Conservation (phyloP, 2,329 filamentous ascomycete species). For the Westerdykella ornata region DNA sequence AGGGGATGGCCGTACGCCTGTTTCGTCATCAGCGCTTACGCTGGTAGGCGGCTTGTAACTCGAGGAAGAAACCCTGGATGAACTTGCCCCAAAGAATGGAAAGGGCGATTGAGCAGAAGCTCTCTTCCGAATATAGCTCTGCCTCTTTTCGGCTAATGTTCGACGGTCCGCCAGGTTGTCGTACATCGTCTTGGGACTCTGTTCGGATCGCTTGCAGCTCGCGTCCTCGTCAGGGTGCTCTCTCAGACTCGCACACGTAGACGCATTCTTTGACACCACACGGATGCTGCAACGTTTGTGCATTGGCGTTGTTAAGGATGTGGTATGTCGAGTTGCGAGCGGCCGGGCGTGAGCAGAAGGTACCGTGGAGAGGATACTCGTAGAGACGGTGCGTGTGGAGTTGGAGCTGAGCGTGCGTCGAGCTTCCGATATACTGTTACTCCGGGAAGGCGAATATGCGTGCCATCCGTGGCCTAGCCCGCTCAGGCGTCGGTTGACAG, state of each 20-base stretch:
- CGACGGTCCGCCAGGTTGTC: constrained; percentile 27
- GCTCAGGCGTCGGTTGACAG: constrained; percentile 27
- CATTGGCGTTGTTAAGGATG: constrained; percentile 22
- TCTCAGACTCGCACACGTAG: constrained; percentile 27
- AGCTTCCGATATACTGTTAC: constrained; percentile 20
- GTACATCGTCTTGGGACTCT: constrained; percentile 26
- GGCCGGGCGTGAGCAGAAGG: constrained; percentile 36
- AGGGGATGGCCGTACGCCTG: constrained; percentile 1
- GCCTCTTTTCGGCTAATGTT: constrained; percentile 28
- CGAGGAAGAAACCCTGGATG: constrained; percentile 26
- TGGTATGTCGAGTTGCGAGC: constrained; percentile 17
- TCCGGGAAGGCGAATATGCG: constrained; percentile 24
- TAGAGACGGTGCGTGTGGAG: constrained; percentile 36
- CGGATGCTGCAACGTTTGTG: constrained; percentile 38
- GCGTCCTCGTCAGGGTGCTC: constrained; percentile 37
- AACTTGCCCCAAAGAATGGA: constrained; percentile 37
- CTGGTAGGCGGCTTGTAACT: constrained; percentile 22
- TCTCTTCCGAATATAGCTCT: constrained; percentile 37
- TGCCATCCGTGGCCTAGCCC: constrained; percentile 28
- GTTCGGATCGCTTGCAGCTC: constrained; percentile 34
- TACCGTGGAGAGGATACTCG: constrained; percentile 37
- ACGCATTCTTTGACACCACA: constrained; percentile 26
- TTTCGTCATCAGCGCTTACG: constrained; percentile 4
- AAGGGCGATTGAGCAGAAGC: constrained; percentile 31
- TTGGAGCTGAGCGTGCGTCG: constrained; percentile 30